Percentiles rank a stretch among this genome's conserved stretches.
These are phyloP conservation scores for Aegilops sharonensis DNA, from an alignment of 176 grass and related monocot genomes.

Conservation along the genomic window DNA sequence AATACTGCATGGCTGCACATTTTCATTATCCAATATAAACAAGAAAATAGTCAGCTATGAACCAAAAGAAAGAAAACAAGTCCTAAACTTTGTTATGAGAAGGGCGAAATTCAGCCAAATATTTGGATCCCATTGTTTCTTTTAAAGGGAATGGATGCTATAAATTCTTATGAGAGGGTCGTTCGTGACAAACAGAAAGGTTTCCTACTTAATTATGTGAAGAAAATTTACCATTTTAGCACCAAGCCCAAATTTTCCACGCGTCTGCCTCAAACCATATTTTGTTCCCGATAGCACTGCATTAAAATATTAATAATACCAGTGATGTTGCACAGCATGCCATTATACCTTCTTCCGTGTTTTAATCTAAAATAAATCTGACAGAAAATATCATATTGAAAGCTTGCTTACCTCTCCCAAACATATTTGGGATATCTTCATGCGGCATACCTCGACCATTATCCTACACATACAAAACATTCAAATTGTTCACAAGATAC, in stretches of 20 bases:
- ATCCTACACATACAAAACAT: conserved; percentile 48
- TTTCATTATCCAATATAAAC: conserved; percentile 28
- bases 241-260: conserved; percentile 97
- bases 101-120: background rate
- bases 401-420: conserved; percentile 80
- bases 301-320: conserved; percentile 37
- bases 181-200: conserved; percentile 3
- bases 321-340: conserved; percentile 11
- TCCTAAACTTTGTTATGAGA: background rate
- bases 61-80: conserved; percentile 16
- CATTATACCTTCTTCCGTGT: background rate
- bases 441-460: conserved; percentile 97
- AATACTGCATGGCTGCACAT: background rate
- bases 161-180: background rate
- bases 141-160: background rate
- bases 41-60: conserved; percentile 1
- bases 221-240: conserved; percentile 82
- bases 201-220: background rate
- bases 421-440: conserved; percentile 99
- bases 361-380: background rate
- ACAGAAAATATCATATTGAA: background rate
- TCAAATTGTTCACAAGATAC: background rate
- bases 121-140: background rate
- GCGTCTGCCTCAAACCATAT: conserved; percentile 98
- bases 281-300: conserved; percentile 96